Conservation (phyloP, 345 rosid species). For the Trapa incisa region DNA sequence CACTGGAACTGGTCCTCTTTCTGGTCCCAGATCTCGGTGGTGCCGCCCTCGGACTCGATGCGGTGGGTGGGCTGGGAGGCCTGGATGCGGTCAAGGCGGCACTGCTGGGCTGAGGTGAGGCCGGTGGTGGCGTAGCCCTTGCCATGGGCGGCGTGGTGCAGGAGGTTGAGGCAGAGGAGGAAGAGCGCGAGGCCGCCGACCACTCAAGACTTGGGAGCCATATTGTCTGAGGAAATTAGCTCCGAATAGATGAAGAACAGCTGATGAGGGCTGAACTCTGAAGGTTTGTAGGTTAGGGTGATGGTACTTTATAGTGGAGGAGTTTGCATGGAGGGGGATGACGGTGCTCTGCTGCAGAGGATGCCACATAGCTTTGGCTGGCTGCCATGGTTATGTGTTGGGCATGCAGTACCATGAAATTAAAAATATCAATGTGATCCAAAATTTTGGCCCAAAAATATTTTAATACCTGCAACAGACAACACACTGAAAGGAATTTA, state of each 20-base stretch:
- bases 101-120: constrained; percentile 14
- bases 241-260: too few relatives aligned
- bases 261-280: background rate
- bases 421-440: too few relatives aligned
- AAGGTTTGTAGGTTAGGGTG: background rate
- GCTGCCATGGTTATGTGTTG: background rate
- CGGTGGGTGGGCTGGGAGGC: constrained; percentile 13
- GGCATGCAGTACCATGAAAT: background rate
- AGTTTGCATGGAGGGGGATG: background rate
- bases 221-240: too few relatives aligned
- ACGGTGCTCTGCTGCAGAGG: background rate
- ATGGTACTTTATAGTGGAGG: background rate
- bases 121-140: constrained; percentile 9
- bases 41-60: constrained; percentile 18
- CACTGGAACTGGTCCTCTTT: constrained; percentile 27
- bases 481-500: too few relatives aligned
- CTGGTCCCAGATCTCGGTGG: constrained; percentile 21
- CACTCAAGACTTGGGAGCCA: background rate
- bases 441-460: too few relatives aligned
- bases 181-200: background rate
- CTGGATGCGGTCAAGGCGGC: constrained; percentile 16
- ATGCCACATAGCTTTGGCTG: background rate
- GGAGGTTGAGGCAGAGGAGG: constrained; percentile 7
- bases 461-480: too few relatives aligned
- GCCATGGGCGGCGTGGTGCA: constrained; percentile 2